Evolutionary conservation across 805 yeast genomes (phyloP), one percentile per base, ranked within the genome.

Genomic region (Geotrichum ghanense): DNA sequence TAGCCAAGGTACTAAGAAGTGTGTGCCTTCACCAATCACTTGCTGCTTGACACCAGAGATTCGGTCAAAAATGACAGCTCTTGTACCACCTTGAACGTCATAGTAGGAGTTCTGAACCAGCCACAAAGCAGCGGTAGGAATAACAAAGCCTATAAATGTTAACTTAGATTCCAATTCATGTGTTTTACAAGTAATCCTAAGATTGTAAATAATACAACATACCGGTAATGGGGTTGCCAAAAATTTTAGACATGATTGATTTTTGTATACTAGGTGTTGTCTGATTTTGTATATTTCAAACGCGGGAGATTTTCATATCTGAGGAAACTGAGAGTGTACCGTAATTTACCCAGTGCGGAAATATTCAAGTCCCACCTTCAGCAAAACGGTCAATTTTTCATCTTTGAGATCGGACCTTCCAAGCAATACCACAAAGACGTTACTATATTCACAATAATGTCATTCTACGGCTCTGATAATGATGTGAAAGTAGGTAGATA

Each of bases 21-120:
- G 97, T 21, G 97, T 84, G 50, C 98, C 98, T 69, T 92, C 98
- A 23, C 97, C 95, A 50, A 89, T 72, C 21, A 92, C 97, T n/a
- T 70, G 69, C 57, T 79, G 79, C 64, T 85, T 83, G 45, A 92
- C 95, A 69, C 98, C 98, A 41, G 74, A 69, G 49, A 92, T 66
- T 57, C 98, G 75, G 70, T 92, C 97, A 61, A 92, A 92, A 52
- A 92, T 83, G 46, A 92, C 95, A 21, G 97, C 98, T 63, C 98
- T 75, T 49, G 85, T 77, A 47, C 98, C 98, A 50, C 98, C 98
- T 61, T 83, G 80, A 34, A 92, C 98, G 61, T 92, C 97, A 63
- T 87, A 92, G 68, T 92, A 71, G 23, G 97, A 80, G 56, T 83
- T 78, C 61, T 87, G 90, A 6, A 81, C 83, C 9, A 58, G 51